Base-by-base conservation (phyloP, 202 grass and related monocot species). In the Dendrocalamus latiflorus region DNA sequence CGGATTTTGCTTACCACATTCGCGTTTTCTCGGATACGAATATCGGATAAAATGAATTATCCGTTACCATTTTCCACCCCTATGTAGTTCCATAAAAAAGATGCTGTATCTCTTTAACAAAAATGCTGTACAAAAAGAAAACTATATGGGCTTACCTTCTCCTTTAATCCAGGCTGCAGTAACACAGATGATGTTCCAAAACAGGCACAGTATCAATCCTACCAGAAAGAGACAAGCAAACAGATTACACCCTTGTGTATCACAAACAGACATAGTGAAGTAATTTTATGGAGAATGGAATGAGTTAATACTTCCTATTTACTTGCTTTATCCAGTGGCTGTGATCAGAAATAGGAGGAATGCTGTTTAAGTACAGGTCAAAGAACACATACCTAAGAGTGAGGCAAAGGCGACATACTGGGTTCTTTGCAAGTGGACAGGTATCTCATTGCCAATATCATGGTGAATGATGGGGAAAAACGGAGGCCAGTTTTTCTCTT, bases 401-500 rank as follows among this genome's bases (percentile, higher is more conserved):
- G 89, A 87, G 1, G 92, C 89, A 67, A 94, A 94, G 10, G 92
- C 89, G 6, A 89, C 25, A 68, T 91, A 89, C 13, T 83, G 81
- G n/a, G 83, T 65, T 74, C 81, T 87, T 72, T 94, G 92, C 74
- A 84, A 57, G 61, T 78, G 81, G 9, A 87, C 82, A 21, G 92
- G 92, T 82, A 94, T 94, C 84, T 94, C 92, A 62, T 87, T 94
- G 13, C 63, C 84, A 61, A 94, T 91, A 81, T 91, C 92, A 83
- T 94, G 74, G 71, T 94, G 92, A 73, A 94, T 91, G 30, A 94
- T 87, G 25, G 92, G 92, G 12, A 91, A 91, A 84, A 89, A 94
- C 2, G 89, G 81, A 14, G 92, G 92, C 92, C 92, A 94, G 10
- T 94, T 94, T 83, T 85, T 94, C 25, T 87, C 92, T 83, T 89